A percentile compares a stretch with the other conserved stretches of the same genome.
These are phyloP conservation scores for Aspergillus nidulans DNA, from an alignment of 495 filamentous ascomycete genomes.

Conservation along the genomic window DNA sequence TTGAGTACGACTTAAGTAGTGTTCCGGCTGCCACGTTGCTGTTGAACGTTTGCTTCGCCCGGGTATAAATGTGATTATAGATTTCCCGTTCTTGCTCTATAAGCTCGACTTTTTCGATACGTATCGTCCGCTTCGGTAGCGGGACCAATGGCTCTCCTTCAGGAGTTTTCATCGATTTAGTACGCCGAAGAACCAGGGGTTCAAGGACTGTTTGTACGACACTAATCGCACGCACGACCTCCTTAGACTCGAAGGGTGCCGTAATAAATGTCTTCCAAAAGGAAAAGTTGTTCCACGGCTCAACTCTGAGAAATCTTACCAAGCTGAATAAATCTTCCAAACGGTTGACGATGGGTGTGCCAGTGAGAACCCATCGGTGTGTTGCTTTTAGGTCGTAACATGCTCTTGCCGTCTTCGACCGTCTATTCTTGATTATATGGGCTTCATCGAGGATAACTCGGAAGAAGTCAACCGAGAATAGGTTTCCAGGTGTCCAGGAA, in stretches of 20 bases:
- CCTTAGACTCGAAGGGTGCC: conserved; percentile 89
- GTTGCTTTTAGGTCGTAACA: conserved; percentile 82
- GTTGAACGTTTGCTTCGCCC: conserved; percentile 77
- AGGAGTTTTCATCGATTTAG: conserved; percentile 97
- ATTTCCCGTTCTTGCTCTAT: conserved; percentile 81
- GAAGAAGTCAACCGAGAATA: conserved; percentile 92
- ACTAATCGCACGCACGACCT: conserved; percentile 88
- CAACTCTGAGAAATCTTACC: conserved; percentile 85
- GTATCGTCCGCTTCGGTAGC: conserved; percentile 73
- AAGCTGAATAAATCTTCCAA: conserved; percentile 96
- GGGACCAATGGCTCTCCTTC: conserved; percentile 81
- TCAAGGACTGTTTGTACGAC: conserved; percentile 97
- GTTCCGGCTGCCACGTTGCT: conserved; percentile 88
- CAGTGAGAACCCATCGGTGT: conserved; percentile 91
- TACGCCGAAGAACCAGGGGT: conserved; percentile 88
- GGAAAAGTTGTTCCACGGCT: conserved; percentile 97
- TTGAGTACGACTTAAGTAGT: conserved; percentile 87
- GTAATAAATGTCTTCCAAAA: conserved; percentile 99
- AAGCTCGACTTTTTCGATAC: conserved; percentile 81
- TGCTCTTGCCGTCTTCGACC: conserved; percentile 82
- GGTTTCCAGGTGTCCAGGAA: conserved; percentile 60
- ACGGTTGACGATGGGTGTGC: conserved; percentile 94
- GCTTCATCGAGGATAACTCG: conserved; percentile 94
- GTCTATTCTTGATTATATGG: conserved; percentile 88
- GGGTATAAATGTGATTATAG: conserved; percentile 81